Evolutionary conservation across 2,329 filamentous ascomycete genomes (phyloP), one percentile per base, ranked within the genome.

Genomic region (Fusarium compactum): DNA sequence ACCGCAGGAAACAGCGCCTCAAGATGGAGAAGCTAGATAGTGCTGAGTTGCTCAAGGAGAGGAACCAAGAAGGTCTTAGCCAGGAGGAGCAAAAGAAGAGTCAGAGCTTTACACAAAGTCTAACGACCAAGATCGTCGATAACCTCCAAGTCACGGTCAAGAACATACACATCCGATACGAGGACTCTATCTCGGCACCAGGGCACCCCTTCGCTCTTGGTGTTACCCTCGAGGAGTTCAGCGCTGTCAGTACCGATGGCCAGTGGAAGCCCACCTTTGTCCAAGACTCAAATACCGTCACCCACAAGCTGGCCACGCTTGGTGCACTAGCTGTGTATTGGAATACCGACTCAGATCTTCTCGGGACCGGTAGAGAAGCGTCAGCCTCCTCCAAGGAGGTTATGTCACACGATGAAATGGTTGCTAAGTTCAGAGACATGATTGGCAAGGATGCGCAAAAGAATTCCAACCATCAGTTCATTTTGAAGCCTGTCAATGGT

Each of bases 21-120:
- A 99, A 99, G 84, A 97, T 99, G 89, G 96, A 99, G 82, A 97
- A 98, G 82, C 87, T 99, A 9, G 96, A 99, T 79, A 97, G 94
- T 73, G 96, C 96, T 2, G 96, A 99, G 82, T 84, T 99, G 70
- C 84, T 99, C 70, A 97, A 97, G 80, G 95, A 98, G 78, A 89
- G 92, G 55, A 97, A 92, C 67, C 90, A 91, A n/a, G 95, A 97
- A 79, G 95, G 95, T 47, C 91, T 98, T 86, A 97, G 92, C 77
- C 90, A 91, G 71, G 96, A 99, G 79, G 96, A 99, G 79, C 93
- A 98, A 80, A 92, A 97, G 81, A 97, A 97, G 83, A 98, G 93
- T 79, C 95, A 99, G 84, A 98, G 94, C 80, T 99, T 99, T 77
- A 98, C 95, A 6, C 91, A 97, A 74, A 98, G 95, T 79, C 82